Percentiles rank a stretch among this genome's conserved stretches.
Conservation (phyloP, 1,139 yeast genomes). For the Taphrina pruni region DNA sequence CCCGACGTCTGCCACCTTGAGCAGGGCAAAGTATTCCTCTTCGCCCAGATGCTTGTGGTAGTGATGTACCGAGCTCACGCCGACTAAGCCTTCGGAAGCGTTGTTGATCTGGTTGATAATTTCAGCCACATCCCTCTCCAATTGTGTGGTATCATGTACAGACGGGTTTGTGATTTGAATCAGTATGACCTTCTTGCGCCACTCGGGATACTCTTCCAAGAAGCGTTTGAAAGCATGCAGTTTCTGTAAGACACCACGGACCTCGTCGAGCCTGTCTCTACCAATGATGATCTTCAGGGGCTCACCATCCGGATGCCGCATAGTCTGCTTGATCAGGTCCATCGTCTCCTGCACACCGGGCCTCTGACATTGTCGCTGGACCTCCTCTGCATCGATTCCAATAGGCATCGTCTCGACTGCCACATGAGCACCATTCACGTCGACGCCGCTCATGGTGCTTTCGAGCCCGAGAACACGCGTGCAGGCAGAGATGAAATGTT, state of each 20-base stretch:
- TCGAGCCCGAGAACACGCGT: slow-evolving; percentile 79
- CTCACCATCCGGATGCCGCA: slow-evolving; percentile 49
- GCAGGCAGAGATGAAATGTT: slow-evolving; percentile 90
- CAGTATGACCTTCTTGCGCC: slow-evolving; percentile 62
- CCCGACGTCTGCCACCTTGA: slow-evolving; percentile 88
- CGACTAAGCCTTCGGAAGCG: slow-evolving; percentile 77
- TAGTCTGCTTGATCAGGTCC: slow-evolving; percentile 63
- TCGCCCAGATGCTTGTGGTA: slow-evolving; percentile 87
- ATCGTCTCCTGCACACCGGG: slow-evolving; percentile 57
- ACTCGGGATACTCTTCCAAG: slow-evolving; percentile 86
- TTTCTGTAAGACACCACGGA: slow-evolving; percentile 82
- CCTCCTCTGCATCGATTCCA: slow-evolving; percentile 78
- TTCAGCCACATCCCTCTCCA: slow-evolving; percentile 81
- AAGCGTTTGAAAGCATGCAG: slow-evolving; percentile 81
- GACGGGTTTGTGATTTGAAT: slow-evolving; percentile 92
- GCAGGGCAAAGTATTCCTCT: slow-evolving; percentile 85
- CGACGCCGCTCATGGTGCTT: slow-evolving; percentile 61
- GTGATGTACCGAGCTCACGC: slow-evolving; percentile 80
- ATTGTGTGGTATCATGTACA: slow-evolving; percentile 58
- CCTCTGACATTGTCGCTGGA: slow-evolving; percentile 55
- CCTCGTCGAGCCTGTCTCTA: slow-evolving; percentile 78
- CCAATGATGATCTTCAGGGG: slow-evolving; percentile 73
- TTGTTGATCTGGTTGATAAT: slow-evolving; percentile 80
- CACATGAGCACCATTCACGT: slow-evolving; percentile 77
- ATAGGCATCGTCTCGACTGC: slow-evolving; percentile 78